Percentiles rank a stretch among this genome's conserved stretches.
These are phyloP conservation scores for Schoenoplectus triqueter DNA, from an alignment of 202 grass and related monocot genomes.

Conservation along the genomic window DNA sequence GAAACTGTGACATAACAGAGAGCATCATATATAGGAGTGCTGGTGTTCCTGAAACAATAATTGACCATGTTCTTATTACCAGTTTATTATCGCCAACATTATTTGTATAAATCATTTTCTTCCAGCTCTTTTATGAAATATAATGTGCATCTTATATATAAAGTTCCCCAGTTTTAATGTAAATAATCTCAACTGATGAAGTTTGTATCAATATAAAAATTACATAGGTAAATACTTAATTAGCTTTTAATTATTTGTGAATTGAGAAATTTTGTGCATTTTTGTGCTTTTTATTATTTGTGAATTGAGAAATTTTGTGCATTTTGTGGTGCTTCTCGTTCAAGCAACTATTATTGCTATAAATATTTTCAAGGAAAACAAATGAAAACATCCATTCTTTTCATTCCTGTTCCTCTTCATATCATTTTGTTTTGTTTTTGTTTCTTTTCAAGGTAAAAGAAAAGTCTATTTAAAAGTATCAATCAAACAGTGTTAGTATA, in stretches of 20 bases:
- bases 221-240: background rate
- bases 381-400: background rate
- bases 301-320: background rate
- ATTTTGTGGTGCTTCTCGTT: background rate
- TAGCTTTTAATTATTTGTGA: background rate
- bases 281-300: background rate
- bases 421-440: background rate
- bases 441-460: background rate
- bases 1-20: no score
- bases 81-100: background rate
- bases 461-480: background rate
- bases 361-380: background rate
- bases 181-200: background rate
- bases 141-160: background rate
- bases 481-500: background rate
- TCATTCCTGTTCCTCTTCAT: background rate
- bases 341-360: background rate
- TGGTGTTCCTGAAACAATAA: background rate
- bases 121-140: background rate
- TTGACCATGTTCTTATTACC: background rate
- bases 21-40: no score
- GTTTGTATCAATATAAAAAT: background rate
- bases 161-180: background rate
- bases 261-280: background rate
- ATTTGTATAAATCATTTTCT: background rate